These are phyloP conservation scores for Aspergillus arachidicola DNA, from an alignment of 2,329 filamentous ascomycete species.

Conservation along the genomic window DNA sequence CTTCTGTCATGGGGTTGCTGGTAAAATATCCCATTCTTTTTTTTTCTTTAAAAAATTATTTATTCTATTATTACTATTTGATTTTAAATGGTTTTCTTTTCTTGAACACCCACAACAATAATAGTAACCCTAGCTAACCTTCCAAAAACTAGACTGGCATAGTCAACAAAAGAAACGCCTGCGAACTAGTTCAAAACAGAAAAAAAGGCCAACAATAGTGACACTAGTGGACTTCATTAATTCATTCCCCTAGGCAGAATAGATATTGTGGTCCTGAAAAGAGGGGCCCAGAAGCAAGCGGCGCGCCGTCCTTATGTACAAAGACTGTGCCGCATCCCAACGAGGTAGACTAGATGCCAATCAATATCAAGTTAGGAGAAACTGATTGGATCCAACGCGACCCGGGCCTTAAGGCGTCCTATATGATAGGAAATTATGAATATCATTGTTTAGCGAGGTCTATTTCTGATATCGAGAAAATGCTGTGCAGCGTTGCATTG, in stretches of 20 bases:
- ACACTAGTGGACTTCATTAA: not conserved
- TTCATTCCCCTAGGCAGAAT: not conserved
- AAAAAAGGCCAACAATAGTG: not conserved
- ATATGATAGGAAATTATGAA: conserved; percentile 1
- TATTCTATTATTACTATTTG: not conserved
- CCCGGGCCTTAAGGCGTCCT: not conserved
- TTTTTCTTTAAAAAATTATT: too few relatives aligned
- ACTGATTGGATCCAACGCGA: not conserved
- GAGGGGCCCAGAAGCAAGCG: not conserved
- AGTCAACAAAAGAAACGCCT: not conserved
- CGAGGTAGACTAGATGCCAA: conserved; percentile 9
- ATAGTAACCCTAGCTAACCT: not conserved
- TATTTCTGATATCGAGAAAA: not conserved
- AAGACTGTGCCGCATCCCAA: conserved; percentile 21
- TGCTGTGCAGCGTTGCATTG: conserved; percentile 5
- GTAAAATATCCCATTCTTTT: not conserved
- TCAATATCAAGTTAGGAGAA: not conserved
- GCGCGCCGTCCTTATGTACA: conserved; percentile 12
- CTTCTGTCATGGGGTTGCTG: conserved; percentile 3
- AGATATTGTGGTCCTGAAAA: conserved; percentile 1
- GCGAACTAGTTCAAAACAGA: not conserved
- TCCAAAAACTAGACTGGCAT: not conserved
- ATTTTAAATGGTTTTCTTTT: not conserved
- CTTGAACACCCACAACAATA: not conserved
- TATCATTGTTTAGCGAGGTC: conserved; percentile 7